Base-by-base conservation (phyloP, 768 basidiomycete species). In the Auriculariales sp. region DNA sequence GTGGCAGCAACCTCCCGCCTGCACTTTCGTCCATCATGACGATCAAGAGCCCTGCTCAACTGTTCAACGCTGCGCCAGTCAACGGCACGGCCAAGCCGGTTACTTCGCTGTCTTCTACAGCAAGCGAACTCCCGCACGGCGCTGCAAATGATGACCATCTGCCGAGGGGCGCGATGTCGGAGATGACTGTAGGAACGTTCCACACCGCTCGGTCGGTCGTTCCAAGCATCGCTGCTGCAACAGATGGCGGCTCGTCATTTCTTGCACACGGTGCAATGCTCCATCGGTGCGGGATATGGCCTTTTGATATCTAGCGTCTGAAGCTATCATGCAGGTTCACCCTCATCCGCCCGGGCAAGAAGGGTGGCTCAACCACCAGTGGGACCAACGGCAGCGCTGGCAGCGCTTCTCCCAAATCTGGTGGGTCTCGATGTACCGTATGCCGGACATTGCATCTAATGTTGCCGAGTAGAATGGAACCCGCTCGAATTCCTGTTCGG, bases 311-410 rank as follows among this genome's bases (percentile, higher is more conserved):
- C 25, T 3, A 28, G 35, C 28, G 30, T 9, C 10, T 28, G 36
- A n/a, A 24, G 5, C 70, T 80, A 47, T 71, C 89, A 2, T 90
- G 92, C 61, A 81, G 91, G 15, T 93, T 93, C 69, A 83, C 89
- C 19, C 71, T 92, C 28, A 72, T 91, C 57, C 87, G 83, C 61
- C 87, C 88, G 14, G 86, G 86, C 3, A 68, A 66, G 27, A 83
- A 79, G 62, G 78, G 78, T 27, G 25, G 24, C 9, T 24, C 51
- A 27, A 32, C 14, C 7, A 11, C 28, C 42, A 25, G 10, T 17
- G 17, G 33, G 9, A 32, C n/a, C 32, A 25, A 14, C 32, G 28
- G 22, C 31, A 31, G 25, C 33, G 17, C 27, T 3, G 4, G 32
- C 17, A 49, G 48, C 30, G 19, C n/a, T 2, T 44, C 42, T 22